phyloP scores from a whole-genome alignment of 495 filamentous ascomycete species.

The Tuber microsphaerosporum region DNA sequence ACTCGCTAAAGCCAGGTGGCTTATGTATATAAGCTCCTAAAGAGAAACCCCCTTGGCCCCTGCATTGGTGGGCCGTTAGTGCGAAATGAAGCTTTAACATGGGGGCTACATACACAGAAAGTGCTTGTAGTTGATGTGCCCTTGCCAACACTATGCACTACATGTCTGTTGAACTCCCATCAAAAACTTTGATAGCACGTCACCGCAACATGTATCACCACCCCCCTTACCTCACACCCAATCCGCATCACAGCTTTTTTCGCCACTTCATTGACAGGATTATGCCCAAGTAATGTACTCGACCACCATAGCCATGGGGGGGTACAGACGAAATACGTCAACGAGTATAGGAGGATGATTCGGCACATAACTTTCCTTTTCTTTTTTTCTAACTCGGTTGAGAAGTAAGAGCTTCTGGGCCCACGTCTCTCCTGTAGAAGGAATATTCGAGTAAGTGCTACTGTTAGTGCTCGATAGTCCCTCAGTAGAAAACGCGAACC shows the following conservation, averaged over 20 bases:
- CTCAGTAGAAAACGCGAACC: background rate
- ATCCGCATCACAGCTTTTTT: background rate
- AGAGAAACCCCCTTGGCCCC: background rate
- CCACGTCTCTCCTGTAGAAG: conserved; percentile 3
- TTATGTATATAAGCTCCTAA: background rate
- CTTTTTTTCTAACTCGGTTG: background rate
- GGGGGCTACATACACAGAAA: background rate
- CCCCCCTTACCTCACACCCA: background rate
- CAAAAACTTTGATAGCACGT: background rate
- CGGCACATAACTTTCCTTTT: background rate
- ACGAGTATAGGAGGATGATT: background rate
- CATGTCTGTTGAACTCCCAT: background rate
- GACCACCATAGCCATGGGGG: background rate
- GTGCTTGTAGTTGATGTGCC: background rate
- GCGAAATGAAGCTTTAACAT: background rate
- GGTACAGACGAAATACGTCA: background rate
- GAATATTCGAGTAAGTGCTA: background rate
- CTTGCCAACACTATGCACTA: background rate
- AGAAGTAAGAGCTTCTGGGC: background rate
- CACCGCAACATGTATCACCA: background rate
- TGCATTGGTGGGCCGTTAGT: background rate
- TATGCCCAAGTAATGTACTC: background rate
- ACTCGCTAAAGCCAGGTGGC: background rate
- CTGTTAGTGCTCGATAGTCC: background rate
- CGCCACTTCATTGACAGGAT: background rate